phyloP scores from a whole-genome alignment of 805 yeast species.

The Metschnikowia bowlesiae region DNA sequence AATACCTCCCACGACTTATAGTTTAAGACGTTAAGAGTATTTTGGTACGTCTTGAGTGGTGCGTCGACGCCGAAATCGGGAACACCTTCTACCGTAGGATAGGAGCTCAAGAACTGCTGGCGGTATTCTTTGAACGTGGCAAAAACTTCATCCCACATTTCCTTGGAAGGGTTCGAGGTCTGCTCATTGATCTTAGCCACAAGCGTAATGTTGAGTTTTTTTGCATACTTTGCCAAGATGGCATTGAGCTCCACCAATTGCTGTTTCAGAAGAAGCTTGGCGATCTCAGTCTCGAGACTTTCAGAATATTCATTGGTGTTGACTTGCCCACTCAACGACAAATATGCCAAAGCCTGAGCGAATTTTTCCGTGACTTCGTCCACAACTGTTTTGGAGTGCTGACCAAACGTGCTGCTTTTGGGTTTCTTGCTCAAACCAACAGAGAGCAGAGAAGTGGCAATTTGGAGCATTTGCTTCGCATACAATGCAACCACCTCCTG shows the following conservation, averaged over 20 bases:
- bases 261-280: slow-evolving; percentile 32
- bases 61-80: slow-evolving; percentile 70
- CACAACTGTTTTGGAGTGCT: slow-evolving; percentile 7
- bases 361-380: slow-evolving; percentile 14
- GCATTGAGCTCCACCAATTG: slow-evolving; percentile 31
- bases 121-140: slow-evolving; percentile 49
- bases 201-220: slow-evolving; percentile 43
- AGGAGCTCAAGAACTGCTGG: slow-evolving; percentile 10
- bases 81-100: slow-evolving; percentile 15
- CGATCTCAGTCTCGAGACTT: slow-evolving; percentile 12
- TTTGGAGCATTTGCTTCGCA: slow-evolving; percentile 16
- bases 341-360: slow-evolving; percentile 11
- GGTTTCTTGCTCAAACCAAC: slow-evolving; percentile 11
- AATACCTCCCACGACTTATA: slow-evolving; percentile 64
- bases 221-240: slow-evolving; percentile 37
- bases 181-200: slow-evolving; percentile 48
- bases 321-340: slow-evolving; percentile 28
- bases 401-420: slow-evolving; percentile 11
- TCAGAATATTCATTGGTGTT: slow-evolving; percentile 19
- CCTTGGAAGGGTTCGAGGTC: slow-evolving; percentile 46
- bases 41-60: slow-evolving; percentile 35
- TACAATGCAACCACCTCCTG: slow-evolving; percentile 36
- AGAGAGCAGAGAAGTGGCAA: slow-evolving; percentile 7
- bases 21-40: slow-evolving; percentile 41
- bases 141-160: slow-evolving; percentile 21